Conservation (phyloP, 73 alveolate species). For the Paramecium caudatum region DNA sequence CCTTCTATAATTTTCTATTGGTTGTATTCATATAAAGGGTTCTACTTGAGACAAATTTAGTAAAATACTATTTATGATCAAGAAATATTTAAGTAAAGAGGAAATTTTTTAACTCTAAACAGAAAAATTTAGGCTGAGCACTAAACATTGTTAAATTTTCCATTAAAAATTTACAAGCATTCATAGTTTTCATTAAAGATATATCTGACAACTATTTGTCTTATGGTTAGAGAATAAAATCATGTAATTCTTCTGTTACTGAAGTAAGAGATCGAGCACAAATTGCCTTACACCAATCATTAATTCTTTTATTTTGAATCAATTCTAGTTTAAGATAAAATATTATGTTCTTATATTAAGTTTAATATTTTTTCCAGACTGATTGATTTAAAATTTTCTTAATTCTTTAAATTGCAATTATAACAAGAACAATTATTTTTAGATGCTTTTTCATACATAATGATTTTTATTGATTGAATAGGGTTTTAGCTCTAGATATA, state of each 20-base stretch:
- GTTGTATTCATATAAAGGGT: neutral
- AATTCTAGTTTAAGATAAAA: constrained; percentile 41
- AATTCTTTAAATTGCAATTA: neutral
- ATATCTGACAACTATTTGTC: neutral
- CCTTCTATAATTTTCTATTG: neutral
- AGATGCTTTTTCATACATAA: constrained; percentile 19
- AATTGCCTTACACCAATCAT: constrained; percentile 33
- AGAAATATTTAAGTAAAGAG: neutral
- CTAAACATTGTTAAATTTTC: constrained; percentile 11
- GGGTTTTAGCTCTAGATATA: constrained; percentile 34
- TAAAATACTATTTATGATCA: neutral
- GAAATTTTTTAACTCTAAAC: constrained; percentile 14
- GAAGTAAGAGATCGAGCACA: constrained; percentile 54
- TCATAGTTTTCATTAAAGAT: constrained; percentile 13
- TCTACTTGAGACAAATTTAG: constrained; percentile 7
- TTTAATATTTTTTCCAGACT: constrained; percentile 19
- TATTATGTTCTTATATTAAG: neutral
- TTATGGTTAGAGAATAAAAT: neutral
- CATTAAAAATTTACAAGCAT: neutral
- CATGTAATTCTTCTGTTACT: constrained; percentile 2
- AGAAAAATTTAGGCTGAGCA: neutral
- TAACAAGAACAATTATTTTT: neutral
- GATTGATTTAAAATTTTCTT: constrained; percentile 9
- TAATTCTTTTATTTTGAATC: neutral
- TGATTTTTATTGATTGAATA: neutral